Evolutionary conservation across 805 yeast species (phyloP).

Genomic region (Hanseniaspora singularis): DNA sequence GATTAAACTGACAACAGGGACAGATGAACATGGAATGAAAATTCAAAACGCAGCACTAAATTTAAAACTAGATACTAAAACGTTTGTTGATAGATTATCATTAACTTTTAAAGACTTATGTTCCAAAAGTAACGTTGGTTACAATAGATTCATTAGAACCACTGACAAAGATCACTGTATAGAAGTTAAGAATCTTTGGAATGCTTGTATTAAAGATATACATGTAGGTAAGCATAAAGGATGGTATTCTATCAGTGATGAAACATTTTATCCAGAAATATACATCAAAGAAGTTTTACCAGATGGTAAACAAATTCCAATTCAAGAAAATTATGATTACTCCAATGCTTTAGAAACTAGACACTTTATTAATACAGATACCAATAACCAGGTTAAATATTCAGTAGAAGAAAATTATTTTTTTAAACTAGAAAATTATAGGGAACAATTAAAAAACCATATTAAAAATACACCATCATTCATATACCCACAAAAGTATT

Average conservation of each 20-base stretch:
- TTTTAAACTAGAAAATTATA: conserved; percentile 58
- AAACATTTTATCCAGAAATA: conserved; percentile 77
- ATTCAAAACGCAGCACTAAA: conserved; percentile 73
- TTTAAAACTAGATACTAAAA: conserved; percentile 40
- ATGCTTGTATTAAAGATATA: conserved; percentile 42
- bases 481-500: conserved; percentile 53
- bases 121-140: conserved; percentile 40
- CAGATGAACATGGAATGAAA: conserved; percentile 94
- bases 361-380: conserved; percentile 39
- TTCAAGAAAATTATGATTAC: conserved; percentile 18
- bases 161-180: conserved; percentile 68
- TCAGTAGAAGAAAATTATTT: conserved; percentile 80
- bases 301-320: conserved; percentile 32
- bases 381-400: conserved; percentile 61
- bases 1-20: conserved; percentile 68
- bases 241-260: conserved; percentile 92
- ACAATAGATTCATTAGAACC: conserved; percentile 76
- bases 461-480: conserved; percentile 42
- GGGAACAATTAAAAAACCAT: conserved; percentile 38
- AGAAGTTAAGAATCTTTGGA: conserved; percentile 65
- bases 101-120: conserved; percentile 56
- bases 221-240: conserved; percentile 80
- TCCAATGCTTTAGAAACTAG: conserved; percentile 19
- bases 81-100: conserved; percentile 61
- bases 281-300: conserved; percentile 41